Base-by-base conservation (phyloP, 495 filamentous ascomycete genomes). In the Aspergillus baeticus region DNA sequence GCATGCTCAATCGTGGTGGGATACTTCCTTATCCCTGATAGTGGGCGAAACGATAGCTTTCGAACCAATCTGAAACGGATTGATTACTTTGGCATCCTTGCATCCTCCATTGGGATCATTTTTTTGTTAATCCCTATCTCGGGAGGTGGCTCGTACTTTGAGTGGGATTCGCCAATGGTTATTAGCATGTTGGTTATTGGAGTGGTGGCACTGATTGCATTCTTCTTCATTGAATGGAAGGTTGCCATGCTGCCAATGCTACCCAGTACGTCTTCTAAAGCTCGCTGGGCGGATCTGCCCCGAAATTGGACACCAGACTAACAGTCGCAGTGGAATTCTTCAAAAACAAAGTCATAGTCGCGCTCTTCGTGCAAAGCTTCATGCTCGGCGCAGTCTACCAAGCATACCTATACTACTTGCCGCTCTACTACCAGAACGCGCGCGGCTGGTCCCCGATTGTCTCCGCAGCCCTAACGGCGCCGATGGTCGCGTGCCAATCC, bases 41-140 rank as follows among this genome's bases (percentile, higher is more conserved):
- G 67, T 55, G 66, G 69, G 3, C 62, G 51, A 2, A 73, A 75
- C 23, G 67, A 64, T 31, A 59, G 59, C 11, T 66, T 75, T 41
- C 59, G 68, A 36, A 58, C 70, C 23, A 84, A 81, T 23, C 26
- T 84, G 39, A 65, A 71, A 26, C 76, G 77, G 26, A 84, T 87
- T 45, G 83, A 87, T 57, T 84, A 77, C 56, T 77, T 63, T 13
- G 83, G 83, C 6, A 60, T 81, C 6, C 37, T 81, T 7, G 69
- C 76, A 1, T 81, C 76, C 6, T 78, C 77, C 0, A 72, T 77
- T 31, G 81, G 75, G 1, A 76, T 86, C 29, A 75, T 86, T 20
- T 77, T 85, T 47, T 44, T 84, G 17, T 69, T 87, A 41, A 84
- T 87, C 55, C 84, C 84, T 14, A 78, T 87, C 26, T 86, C 83